Base-by-base conservation (phyloP, 2,329 filamentous ascomycete genomes). In the Fusarium sp. region DNA sequence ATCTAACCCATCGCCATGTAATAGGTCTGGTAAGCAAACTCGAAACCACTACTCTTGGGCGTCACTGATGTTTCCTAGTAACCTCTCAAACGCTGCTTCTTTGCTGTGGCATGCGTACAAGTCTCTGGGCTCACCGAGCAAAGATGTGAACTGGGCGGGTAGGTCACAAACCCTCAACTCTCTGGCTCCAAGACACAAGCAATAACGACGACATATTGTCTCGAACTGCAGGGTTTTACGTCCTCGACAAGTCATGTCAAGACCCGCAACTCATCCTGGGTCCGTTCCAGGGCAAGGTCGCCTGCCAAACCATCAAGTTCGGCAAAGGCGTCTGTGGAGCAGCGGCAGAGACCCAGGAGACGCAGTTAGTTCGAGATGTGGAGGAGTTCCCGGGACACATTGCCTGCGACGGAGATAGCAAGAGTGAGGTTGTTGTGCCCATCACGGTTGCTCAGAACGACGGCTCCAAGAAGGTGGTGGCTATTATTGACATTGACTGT, bases 371-470 rank as follows among this genome's bases (percentile, higher is more conserved):
- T 0, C 77, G 80, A 11, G 88, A 95, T 73, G 91, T 95, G 7
- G 88, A 91, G 39, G 72, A 78, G 47, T 94, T 94, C 70, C 89
- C 90, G 0, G 91, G 90, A 2, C 91, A 94, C 73, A 93, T 95
- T 71, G 91, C 91, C 9, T 94, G 91, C 73, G 91, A 95, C 74
- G 85, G 85, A 5, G 88, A 86, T 54, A 91, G 86, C 70, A 85
- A 81, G 77, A 93, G 91, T 73, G 91, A 95, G 79, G 88, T 95
- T 73, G 91, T 95, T 15, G 91, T 94, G 44, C 91, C 91, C 2
- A 84, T 94, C 60, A 64, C 90, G 6, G 71, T 71, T 13, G 65
- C 70, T 19, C 64, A 67, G 47, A 69, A 71, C 39, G 74, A 71
- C 24, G 67, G 69, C 46, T 55, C 71, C 24, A 64, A 67, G 40